A percentile compares a stretch with the other conserved stretches of the same genome.
phyloP scores from a whole-genome alignment of 345 rosid genomes.

The Murraya koenigii region DNA sequence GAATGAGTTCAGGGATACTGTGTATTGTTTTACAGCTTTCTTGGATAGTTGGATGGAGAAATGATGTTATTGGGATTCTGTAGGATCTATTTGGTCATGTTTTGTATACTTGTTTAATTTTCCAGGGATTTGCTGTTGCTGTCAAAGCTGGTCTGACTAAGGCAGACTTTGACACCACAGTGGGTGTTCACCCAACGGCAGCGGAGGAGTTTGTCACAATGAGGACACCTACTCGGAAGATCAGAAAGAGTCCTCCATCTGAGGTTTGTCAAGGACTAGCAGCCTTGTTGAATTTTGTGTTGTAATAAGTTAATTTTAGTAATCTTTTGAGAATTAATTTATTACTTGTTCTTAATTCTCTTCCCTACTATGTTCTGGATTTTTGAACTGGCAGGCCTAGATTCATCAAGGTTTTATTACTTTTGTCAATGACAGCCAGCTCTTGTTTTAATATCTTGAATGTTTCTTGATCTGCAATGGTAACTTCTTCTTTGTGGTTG shows the following conservation, averaged over 20 bases:
- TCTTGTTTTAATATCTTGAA: not conserved
- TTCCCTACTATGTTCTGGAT: not conserved
- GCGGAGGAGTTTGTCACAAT: conserved; percentile 93
- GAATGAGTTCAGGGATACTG: not conserved
- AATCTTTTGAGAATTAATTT: not conserved
- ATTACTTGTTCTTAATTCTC: not conserved
- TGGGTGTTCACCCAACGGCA: conserved; percentile 89
- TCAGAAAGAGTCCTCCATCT: conserved; percentile 48
- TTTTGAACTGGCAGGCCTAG: not conserved
- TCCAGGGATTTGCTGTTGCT: conserved; percentile 93
- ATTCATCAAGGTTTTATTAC: not conserved
- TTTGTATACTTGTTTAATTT: conserved; percentile 14
- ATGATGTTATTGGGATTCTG: not conserved
- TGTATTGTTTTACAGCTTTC: not conserved
- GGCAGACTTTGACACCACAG: conserved; percentile 80
- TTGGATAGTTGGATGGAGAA: not conserved
- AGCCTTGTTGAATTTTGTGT: conserved; percentile 3
- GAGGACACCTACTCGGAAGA: conserved; percentile 80
- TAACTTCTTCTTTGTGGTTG: not conserved
- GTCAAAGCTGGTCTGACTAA: conserved; percentile 91
- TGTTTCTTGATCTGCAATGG: not conserved
- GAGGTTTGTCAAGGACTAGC: conserved; percentile 52
- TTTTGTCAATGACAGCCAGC: not conserved
- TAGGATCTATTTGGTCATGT: not conserved
- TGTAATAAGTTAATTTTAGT: not conserved